Percentiles rank a stretch among this genome's conserved stretches.
Conservation (phyloP, 495 filamentous ascomycete genomes). For the Durotheca rogersii region DNA sequence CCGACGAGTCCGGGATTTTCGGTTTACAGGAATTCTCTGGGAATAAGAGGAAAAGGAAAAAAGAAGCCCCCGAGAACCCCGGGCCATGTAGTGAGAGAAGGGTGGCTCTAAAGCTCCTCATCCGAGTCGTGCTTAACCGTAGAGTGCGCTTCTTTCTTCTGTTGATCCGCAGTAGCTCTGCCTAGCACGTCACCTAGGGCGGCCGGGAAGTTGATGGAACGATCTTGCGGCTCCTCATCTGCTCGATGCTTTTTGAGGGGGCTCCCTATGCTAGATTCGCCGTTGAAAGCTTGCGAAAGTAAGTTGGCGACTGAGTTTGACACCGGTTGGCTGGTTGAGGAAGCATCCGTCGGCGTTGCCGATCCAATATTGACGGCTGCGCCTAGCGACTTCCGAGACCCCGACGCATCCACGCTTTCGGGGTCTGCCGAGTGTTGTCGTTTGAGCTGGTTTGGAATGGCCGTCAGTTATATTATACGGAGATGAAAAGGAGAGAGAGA, state of each 20-base stretch:
- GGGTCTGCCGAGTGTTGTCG: conserved; percentile 88
- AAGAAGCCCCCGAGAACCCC: not conserved
- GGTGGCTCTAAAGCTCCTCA: conserved; percentile 42
- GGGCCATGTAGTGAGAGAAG: not conserved
- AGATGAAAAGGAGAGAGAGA: not conserved
- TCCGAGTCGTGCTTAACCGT: conserved; percentile 39
- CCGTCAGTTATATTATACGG: conserved; percentile 29
- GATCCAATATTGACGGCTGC: conserved; percentile 33
- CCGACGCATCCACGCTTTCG: conserved; percentile 47
- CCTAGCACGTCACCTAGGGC: conserved; percentile 49
- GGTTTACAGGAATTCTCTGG: too few relatives aligned
- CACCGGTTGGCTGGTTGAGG: conserved; percentile 34
- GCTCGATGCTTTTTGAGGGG: conserved; percentile 84
- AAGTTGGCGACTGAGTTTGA: conserved; percentile 40
- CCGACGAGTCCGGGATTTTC: too few relatives aligned
- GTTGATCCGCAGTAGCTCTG: conserved; percentile 44
- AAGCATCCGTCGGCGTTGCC: conserved; percentile 42
- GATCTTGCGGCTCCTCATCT: conserved; percentile 55
- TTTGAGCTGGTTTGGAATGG: conserved; percentile 70
- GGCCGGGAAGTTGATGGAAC: conserved; percentile 47
- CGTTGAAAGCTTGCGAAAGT: conserved; percentile 47
- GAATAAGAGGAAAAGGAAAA: too few relatives aligned
- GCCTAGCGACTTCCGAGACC: conserved; percentile 43
- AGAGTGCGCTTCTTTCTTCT: conserved; percentile 33
- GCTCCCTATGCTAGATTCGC: conserved; percentile 64